Percentiles rank a stretch among this genome's conserved stretches.
phyloP scores from a whole-genome alignment of 2,329 filamentous ascomycete species.

The Stagonosporopsis rhizophila region DNA sequence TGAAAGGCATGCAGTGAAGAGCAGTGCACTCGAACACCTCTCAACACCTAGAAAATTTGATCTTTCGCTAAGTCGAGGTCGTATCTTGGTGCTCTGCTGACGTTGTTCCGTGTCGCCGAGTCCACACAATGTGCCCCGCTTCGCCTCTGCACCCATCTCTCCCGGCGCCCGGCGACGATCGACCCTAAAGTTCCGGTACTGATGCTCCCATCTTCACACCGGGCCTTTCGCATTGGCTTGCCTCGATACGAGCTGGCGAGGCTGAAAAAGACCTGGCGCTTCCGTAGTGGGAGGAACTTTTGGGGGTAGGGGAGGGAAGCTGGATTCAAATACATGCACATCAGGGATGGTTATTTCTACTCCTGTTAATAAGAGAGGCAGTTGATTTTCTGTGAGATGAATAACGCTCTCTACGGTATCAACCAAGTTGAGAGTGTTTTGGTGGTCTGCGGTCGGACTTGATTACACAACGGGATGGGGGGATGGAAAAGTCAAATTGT shows the following conservation, averaged over 20 bases:
- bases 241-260: not conserved
- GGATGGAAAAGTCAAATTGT: too few relatives aligned
- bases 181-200: not conserved
- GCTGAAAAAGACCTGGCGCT: not conserved
- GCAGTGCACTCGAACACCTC: too few relatives aligned
- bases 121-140: not conserved
- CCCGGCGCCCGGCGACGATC: constrained; percentile 1
- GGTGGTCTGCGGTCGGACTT: too few relatives aligned
- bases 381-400: too few relatives aligned
- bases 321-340: too few relatives aligned
- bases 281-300: not conserved
- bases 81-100: not conserved
- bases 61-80: not conserved
- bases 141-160: not conserved
- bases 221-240: not conserved
- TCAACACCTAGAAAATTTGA: not conserved
- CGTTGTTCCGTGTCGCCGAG: not conserved
- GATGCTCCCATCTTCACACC: not conserved
- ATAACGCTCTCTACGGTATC: too few relatives aligned
- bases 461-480: too few relatives aligned
- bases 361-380: too few relatives aligned
- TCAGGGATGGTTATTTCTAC: too few relatives aligned
- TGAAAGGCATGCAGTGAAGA: not conserved
- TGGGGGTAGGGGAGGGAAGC: too few relatives aligned
- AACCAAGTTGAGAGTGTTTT: too few relatives aligned